Evolutionary conservation across 1,284 basidiomycete genomes (phyloP).

Genomic region (Fomitiporia mediterranea): DNA sequence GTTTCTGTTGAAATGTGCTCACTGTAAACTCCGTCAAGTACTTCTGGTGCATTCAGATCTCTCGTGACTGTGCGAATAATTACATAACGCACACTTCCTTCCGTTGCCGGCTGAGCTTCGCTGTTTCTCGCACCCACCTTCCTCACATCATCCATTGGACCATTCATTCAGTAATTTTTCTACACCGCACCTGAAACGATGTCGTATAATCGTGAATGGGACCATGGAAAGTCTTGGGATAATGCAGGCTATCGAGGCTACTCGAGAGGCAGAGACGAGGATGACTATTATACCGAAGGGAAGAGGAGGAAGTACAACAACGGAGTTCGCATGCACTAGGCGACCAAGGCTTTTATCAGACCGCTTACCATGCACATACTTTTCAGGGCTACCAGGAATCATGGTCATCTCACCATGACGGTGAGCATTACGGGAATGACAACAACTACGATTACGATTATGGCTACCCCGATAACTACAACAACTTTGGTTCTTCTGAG

Average conservation of each 20-base stretch:
- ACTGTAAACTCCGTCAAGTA: neutral
- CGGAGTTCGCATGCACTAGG: constrained; percentile 44
- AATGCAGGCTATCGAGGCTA: constrained; percentile 35
- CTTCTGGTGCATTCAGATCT: neutral
- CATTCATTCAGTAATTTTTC: neutral
- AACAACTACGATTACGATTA: constrained; percentile 33
- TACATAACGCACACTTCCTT: neutral
- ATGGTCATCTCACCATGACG: constrained; percentile 38
- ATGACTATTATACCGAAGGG: constrained; percentile 49
- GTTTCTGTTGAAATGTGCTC: constrained; percentile 4
- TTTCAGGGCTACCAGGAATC: constrained; percentile 46
- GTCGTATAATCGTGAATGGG: constrained; percentile 80
- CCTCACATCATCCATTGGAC: constrained; percentile 22
- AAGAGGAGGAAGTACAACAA: constrained; percentile 76
- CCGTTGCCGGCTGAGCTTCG: neutral
- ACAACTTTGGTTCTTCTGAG: constrained; percentile 31
- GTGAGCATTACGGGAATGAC: constrained; percentile 33
- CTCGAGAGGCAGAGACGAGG: constrained; percentile 40
- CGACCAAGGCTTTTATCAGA: constrained; percentile 18
- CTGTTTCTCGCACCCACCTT: neutral
- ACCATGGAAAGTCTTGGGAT: constrained; percentile 66
- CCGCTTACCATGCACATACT: constrained; percentile 20
- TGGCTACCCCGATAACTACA: constrained; percentile 29
- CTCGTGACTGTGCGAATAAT: neutral
- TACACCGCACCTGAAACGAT: constrained; percentile 33